These are phyloP conservation scores for Salix purpurea DNA, from an alignment of 345 rosid species.

Conservation along the genomic window DNA sequence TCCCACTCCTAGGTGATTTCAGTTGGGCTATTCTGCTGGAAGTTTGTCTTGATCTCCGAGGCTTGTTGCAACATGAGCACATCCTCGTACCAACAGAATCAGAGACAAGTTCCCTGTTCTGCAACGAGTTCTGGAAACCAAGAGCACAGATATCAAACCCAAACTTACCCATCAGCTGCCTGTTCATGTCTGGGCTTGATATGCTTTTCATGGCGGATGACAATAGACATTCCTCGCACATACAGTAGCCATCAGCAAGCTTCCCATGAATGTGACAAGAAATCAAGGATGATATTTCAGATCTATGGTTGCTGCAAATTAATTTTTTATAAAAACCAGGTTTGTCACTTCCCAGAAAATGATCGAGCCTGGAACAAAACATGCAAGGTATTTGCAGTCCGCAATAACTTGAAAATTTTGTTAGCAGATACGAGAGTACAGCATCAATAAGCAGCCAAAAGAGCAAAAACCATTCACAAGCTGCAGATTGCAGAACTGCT, in stretches of 20 bases:
- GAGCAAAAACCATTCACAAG: conserved; percentile 25
- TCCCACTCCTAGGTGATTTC: conserved; percentile 17
- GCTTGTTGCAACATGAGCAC: conserved; percentile 20
- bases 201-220: conserved; percentile 1
- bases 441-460: conserved; percentile 18
- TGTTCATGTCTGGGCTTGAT: conserved; percentile 9
- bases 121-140: conserved; percentile 14
- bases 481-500: conserved; percentile 11
- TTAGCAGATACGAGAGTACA: conserved; percentile 15
- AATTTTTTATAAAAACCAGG: conserved; percentile 13
- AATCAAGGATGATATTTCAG: conserved; percentile 19
- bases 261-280: conserved; percentile 22
- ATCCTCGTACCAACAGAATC: conserved; percentile 12
- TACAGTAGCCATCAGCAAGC: conserved; percentile 19
- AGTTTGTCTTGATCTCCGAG: conserved; percentile 11
- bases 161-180: conserved; percentile 30
- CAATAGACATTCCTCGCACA: conserved; percentile 25
- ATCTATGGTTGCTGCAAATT: conserved; percentile 18
- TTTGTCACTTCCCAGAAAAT: conserved; percentile 14
- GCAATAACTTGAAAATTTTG: conserved; percentile 13
- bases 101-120: neutral
- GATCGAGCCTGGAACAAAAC: conserved; percentile 28
- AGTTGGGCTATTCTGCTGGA: conserved; percentile 32
- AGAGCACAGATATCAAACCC: conserved; percentile 36
- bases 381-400: conserved; percentile 24